phyloP scores from a whole-genome alignment of 495 filamentous ascomycete species.

The Astrothelium macrocarpum region DNA sequence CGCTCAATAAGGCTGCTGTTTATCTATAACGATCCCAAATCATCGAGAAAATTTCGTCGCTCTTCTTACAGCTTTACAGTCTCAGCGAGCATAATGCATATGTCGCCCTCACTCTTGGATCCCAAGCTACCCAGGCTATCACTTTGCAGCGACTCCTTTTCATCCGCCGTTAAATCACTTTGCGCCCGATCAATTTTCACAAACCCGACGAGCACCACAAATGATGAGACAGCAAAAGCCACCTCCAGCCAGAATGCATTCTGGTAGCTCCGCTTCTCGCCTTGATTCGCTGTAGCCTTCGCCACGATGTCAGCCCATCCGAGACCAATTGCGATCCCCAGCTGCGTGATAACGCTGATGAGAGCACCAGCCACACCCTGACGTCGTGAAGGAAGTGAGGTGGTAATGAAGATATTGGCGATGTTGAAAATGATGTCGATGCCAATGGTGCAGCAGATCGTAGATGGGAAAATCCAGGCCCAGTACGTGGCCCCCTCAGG shows the following conservation, averaged over 20 bases:
- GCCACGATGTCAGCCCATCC: slow-evolving; percentile 66
- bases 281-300: slow-evolving; percentile 39
- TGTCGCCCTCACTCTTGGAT: not conserved
- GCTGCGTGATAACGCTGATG: slow-evolving; percentile 37
- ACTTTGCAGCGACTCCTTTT: slow-evolving; percentile 13
- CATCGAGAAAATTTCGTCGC: not conserved
- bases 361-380: slow-evolving; percentile 68
- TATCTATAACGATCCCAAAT: not conserved
- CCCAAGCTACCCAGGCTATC: not conserved
- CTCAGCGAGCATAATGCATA: not conserved
- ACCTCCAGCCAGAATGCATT: slow-evolving; percentile 63
- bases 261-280: slow-evolving; percentile 46
- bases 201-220: slow-evolving; percentile 50
- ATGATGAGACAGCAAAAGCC: slow-evolving; percentile 43
- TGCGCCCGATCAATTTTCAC: slow-evolving; percentile 43
- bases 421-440: slow-evolving; percentile 80
- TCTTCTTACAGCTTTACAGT: not conserved
- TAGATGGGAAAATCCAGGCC: slow-evolving; percentile 71
- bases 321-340: slow-evolving; percentile 74
- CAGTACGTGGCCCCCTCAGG: slow-evolving; percentile 52
- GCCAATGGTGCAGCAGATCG: slow-evolving; percentile 70
- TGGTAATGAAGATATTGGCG: slow-evolving; percentile 77
- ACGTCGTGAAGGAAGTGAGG: slow-evolving; percentile 53
- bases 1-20: not conserved
- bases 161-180: slow-evolving; percentile 19